Evolutionary conservation across 2,329 filamentous ascomycete species (phyloP), one percentile per base, ranked within the genome.

Genomic region (Pestalotiopsis sp.): DNA sequence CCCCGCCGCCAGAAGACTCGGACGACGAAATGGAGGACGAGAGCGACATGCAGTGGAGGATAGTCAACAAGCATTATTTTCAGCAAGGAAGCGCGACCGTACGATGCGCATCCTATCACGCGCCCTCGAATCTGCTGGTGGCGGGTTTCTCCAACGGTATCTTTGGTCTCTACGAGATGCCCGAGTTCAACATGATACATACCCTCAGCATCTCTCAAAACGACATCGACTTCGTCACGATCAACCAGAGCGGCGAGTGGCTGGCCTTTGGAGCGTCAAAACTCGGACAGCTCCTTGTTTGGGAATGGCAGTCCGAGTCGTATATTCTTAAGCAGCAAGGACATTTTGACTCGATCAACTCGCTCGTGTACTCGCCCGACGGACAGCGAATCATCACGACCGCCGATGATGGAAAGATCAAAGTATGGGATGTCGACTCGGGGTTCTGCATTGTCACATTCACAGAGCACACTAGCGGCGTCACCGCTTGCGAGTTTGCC

Each of bases 291-390:
- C 85, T 99, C n/a, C 84, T 99, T 3, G 96, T 99, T 3, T 99
- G 96, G 96, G 96, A 99, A 79, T 99, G 97, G 95, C 95, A 98
- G 78, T 99, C 96, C 0, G 97, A 99, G 80, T 98, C 95, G 5
- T 99, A 99, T 80, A 97, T 99, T 69, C 85, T 99, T 62, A 99
- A 99, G 81, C 96, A 99, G 77, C 96, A 98, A 80, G 96, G 95
- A 0, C 96, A 99, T 81, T 95, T 97, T 72, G 96, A 99, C 79
- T 92, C 94, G 2, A 95, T 98, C 89, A 98, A 98, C 80, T 89
- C 94, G 0, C 85, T 99, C 3, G 92, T 93, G 9, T 99, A 98
- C 81, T 95, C 96, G 4, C 95, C 96, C 0, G 95, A 98, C 76
- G 95, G 96, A 4, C 93, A 97, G 76, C 91, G 93, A 52, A 93